phyloP scores from a whole-genome alignment of 2,329 filamentous ascomycete species.

The Elsinoe australis region DNA sequence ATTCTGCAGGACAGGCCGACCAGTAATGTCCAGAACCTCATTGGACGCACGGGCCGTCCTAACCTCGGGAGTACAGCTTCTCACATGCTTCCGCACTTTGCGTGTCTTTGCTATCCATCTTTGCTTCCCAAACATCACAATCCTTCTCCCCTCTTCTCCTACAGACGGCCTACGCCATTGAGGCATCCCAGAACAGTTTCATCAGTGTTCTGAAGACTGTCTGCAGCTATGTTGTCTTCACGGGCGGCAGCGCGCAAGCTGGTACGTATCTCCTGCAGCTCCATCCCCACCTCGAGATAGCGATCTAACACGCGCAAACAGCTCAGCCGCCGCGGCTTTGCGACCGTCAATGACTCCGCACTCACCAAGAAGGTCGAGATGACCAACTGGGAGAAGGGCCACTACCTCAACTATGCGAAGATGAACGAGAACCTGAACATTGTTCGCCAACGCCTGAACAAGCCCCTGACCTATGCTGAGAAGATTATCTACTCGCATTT shows the following conservation, averaged over 20 bases:
- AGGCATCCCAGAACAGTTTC: conserved; percentile 18
- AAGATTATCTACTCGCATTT: conserved; percentile 85
- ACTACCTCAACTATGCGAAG: conserved; percentile 99
- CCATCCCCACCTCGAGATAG: background rate
- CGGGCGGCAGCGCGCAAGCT: conserved; percentile 34
- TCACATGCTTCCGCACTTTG: conserved; percentile 9
- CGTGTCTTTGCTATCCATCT: conserved; percentile 12
- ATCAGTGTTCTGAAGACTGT: conserved; percentile 19
- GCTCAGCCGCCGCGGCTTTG: conserved; percentile 59
- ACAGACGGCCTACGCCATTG: conserved; percentile 15
- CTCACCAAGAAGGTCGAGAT: conserved; percentile 95
- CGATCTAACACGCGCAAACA: conserved; percentile 17
- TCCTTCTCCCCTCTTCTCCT: conserved; percentile 18
- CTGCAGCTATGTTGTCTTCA: conserved; percentile 32
- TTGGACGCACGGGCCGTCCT: conserved; percentile 12
- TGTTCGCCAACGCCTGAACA: conserved; percentile 82
- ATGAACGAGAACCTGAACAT: conserved; percentile 96
- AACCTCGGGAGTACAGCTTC: conserved; percentile 14
- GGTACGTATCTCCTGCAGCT: conserved; percentile 26
- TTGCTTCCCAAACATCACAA: conserved; percentile 19
- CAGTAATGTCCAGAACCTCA: conserved; percentile 11
- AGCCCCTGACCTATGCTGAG: conserved; percentile 89
- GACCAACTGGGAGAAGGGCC: conserved; percentile 91
- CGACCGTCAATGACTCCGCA: conserved; percentile 75
- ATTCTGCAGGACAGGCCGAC: background rate